Conservation (phyloP, 352 stramenopile genomes). For the Phytophthora sp. region DNA sequence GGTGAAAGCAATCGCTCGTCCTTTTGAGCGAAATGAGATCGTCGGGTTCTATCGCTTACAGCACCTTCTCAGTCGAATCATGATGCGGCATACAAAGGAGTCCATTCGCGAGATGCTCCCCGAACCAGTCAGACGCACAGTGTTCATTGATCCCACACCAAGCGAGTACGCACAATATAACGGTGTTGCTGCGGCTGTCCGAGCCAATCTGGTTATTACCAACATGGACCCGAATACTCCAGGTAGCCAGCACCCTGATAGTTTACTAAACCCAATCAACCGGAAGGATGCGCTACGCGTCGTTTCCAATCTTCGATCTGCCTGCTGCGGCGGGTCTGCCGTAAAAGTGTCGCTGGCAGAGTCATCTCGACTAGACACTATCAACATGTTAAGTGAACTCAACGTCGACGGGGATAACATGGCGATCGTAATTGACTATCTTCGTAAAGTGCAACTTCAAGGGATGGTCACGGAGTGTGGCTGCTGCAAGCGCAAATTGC, state of each 20-base stretch:
- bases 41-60: constrained; percentile 78
- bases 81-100: constrained; percentile 95
- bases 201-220: constrained; percentile 76
- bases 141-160: constrained; percentile 72
- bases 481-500: constrained; percentile 83
- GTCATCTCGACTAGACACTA: constrained; percentile 56
- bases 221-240: constrained; percentile 73
- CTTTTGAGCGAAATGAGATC: constrained; percentile 68
- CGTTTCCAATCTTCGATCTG: constrained; percentile 61
- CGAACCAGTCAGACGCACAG: constrained; percentile 47
- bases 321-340: constrained; percentile 58
- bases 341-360: constrained; percentile 53
- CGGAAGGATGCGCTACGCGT: constrained; percentile 63
- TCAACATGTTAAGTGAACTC: constrained; percentile 55
- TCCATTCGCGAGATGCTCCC: constrained; percentile 82
- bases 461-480: constrained; percentile 71
- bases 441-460: constrained; percentile 53
- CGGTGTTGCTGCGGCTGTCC: constrained; percentile 60
- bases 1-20: constrained; percentile 75
- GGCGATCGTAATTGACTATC: constrained; percentile 48
- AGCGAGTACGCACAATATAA: constrained; percentile 81
- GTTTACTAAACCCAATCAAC: constrained; percentile 79
- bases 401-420: constrained; percentile 55
- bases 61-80: constrained; percentile 89
- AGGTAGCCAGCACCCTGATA: constrained; percentile 69